Percentiles rank a stretch among this genome's conserved stretches.
Evolutionary conservation across 176 grass and related monocot species (phyloP).

Genomic region (Themeda triandra): DNA sequence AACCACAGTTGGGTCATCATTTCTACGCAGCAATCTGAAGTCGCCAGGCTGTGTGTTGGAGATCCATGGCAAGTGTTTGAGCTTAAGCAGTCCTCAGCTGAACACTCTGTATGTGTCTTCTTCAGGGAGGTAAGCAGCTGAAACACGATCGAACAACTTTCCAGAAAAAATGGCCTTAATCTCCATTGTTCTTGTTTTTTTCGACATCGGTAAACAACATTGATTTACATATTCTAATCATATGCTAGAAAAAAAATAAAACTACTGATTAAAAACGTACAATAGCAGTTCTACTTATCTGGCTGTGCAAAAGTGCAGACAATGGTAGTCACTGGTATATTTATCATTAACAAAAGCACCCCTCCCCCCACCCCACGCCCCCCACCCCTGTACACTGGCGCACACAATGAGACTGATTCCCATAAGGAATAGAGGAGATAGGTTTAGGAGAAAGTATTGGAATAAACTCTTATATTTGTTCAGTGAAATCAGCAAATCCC

Average conservation of each 20-base stretch:
- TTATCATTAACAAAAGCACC: too few relatives aligned
- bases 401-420: too few relatives aligned
- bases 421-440: not conserved
- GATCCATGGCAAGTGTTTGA: not conserved
- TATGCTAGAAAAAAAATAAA: not conserved
- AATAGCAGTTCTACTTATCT: too few relatives aligned
- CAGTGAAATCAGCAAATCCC: not conserved
- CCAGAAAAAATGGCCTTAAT: not conserved
- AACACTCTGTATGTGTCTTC: not conserved
- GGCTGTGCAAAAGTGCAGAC: too few relatives aligned
- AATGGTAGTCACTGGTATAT: not conserved
- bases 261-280: too few relatives aligned
- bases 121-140: not conserved
- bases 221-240: not conserved
- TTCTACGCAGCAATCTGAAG: too few relatives aligned
- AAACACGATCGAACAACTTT: not conserved
- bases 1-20: too few relatives aligned
- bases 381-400: too few relatives aligned
- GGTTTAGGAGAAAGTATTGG: not conserved
- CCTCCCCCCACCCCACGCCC: too few relatives aligned
- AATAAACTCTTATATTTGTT: not conserved
- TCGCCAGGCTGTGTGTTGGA: too few relatives aligned
- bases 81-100: not conserved
- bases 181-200: not conserved
- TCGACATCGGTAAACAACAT: too few relatives aligned